Evolutionary conservation across 768 basidiomycete genomes (phyloP), one percentile per base, ranked within the genome.

Genomic region (Calocybe gangraenosa): DNA sequence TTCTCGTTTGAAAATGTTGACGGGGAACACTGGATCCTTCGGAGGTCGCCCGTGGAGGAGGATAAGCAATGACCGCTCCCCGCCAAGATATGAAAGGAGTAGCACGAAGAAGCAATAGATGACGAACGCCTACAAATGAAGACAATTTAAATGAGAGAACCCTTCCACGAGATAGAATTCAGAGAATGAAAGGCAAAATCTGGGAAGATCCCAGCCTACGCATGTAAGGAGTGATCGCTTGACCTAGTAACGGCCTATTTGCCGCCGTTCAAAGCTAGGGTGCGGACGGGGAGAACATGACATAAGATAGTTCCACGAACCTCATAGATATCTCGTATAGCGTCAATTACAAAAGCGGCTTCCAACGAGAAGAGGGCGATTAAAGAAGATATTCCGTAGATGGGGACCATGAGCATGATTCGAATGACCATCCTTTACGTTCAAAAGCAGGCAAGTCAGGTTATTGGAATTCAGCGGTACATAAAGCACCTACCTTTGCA

Each of bases 291-390:
- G n/a, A n/a, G n/a, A n/a, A n/a, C n/a, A n/a, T n/a, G n/a, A n/a
- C n/a, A n/a, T 28, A 28, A 11, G 25, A 28, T 5, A 28, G 25
- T 11, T 11, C 20, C 4, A 61, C 78, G 48, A 48, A 92, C 93
- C 77, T 99, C 96, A 63, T 99, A 99, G 13, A 99, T 79, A 63
- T 98, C 96, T 34, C 96, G 78, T 49, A 98, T 73, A 13, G 80
- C 92, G 61, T 99, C 96, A 49, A 99, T 94, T 50, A 96, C 84
- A 69, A 97, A 97, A 0, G 96, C 96, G 2, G 88, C 92, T 59
- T 95, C 87, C 44, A 97, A 70, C 0, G 93, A 96, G 68, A 93
- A 91, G 32, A 99, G 72, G 0, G 95, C 92, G 50, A 97, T 92
- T 53, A 97, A 71, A 3, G 92, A 93, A 0, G 96, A 77, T 21